Base-by-base conservation (phyloP, 805 yeast genomes). In the Zygoascus biomembranicola region DNA sequence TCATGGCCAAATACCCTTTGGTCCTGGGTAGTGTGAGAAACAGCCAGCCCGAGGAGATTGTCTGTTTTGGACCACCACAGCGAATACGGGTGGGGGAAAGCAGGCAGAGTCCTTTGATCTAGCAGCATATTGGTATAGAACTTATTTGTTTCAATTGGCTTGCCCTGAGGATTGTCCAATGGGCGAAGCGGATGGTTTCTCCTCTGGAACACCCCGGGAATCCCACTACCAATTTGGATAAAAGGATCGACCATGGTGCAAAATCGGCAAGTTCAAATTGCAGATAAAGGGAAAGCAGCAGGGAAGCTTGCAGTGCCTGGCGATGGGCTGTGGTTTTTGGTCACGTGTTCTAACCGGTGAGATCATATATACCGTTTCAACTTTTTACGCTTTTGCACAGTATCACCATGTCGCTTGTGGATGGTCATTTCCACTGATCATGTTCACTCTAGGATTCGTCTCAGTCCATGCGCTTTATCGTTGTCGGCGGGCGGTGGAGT, bases 41-140 rank as follows among this genome's bases (percentile, higher is more conserved):
- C 72, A 1, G 87, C 90, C 51, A 87, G 64, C 1, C 95, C 95
- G 49, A 67, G 68, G 52, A 67, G 73, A 8, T 61, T 64, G 32
- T 68, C 70, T 52, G 76, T 80, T 52, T 73, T 78, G 8, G 83
- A 71, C 57, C 74, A 74, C 92, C 90, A 87, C 5, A 85, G 69
- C 32, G 87, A 79, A 63, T 86, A 87, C 1, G 96, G 96, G 60
- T 85, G 89, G 0, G 92, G 80, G 90, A 90, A 87, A 0, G 82
- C 77, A 0, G 92, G 87, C 53, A 78, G 73, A 1, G 80, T 78
- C 63, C 85, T 92, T 52, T 76, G 75, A 0, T 77, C 89, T 37
- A 87, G 73, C 10, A 87, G 67, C 66, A 87, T 68, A 67, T 87
- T 87, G 39, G 85, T 84, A 65, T 82, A 87, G 63, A 87, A 87